phyloP scores from a whole-genome alignment of 805 yeast species.

The Wickerhamomyces rabaulensis region DNA sequence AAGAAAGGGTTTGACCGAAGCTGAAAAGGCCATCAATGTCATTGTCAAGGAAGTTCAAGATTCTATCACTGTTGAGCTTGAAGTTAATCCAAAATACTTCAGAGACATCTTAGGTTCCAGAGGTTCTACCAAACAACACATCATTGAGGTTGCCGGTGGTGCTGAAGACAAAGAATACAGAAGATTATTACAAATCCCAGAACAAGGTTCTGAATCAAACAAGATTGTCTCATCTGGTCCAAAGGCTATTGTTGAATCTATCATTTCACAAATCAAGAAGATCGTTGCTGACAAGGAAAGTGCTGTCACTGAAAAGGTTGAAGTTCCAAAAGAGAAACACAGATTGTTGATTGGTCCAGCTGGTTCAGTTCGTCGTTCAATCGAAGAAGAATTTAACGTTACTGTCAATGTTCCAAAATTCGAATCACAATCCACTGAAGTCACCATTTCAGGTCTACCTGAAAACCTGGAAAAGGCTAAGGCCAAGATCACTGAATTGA shows the following conservation, averaged over 20 bases:
- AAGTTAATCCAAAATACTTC: slow-evolving; percentile 71
- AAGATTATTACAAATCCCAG: slow-evolving; percentile 65
- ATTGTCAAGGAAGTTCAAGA: slow-evolving; percentile 66
- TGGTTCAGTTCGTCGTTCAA: slow-evolving; percentile 66
- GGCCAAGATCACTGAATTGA: slow-evolving; percentile 52
- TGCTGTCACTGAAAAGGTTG: slow-evolving; percentile 44
- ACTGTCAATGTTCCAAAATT: slow-evolving; percentile 62
- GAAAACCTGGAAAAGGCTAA: slow-evolving; percentile 61
- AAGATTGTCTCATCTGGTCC: slow-evolving; percentile 71
- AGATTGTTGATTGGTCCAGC: slow-evolving; percentile 75
- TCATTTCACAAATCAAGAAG: slow-evolving; percentile 54
- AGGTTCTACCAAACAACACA: slow-evolving; percentile 68
- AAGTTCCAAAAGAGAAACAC: slow-evolving; percentile 68
- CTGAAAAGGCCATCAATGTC: slow-evolving; percentile 53
- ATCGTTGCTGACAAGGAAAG: slow-evolving; percentile 64
- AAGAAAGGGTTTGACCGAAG: slow-evolving; percentile 66
- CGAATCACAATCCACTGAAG: slow-evolving; percentile 39
- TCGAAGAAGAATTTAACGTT: slow-evolving; percentile 68
- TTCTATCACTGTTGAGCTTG: slow-evolving; percentile 48
- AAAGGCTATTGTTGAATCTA: slow-evolving; percentile 61
- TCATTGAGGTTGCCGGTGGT: slow-evolving; percentile 79
- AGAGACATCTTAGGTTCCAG: slow-evolving; percentile 72
- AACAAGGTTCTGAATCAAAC: slow-evolving; percentile 50
- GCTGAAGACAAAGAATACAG: slow-evolving; percentile 44
- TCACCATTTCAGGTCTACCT: slow-evolving; percentile 61